Evolutionary conservation across 148 eudicot species (phyloP).

Genomic region (Amaranthus hypochondriacus): DNA sequence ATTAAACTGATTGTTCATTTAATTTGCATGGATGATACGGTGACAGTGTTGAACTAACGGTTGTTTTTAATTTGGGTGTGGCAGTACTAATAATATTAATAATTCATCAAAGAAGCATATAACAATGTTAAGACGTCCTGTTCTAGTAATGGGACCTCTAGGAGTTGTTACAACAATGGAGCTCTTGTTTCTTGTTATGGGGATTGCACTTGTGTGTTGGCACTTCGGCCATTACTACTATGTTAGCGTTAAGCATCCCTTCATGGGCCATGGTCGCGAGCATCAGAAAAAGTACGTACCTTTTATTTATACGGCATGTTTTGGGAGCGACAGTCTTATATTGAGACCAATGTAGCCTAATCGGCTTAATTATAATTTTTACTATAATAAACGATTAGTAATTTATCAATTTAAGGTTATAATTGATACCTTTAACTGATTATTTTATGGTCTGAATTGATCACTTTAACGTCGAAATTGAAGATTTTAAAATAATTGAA

Average conservation of each 20-base stretch:
- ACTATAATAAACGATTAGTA: too few species aligned
- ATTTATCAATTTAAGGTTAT: too few species aligned
- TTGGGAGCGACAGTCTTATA: too few species aligned
- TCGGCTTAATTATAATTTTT: too few species aligned
- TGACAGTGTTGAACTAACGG: not conserved
- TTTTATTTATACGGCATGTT: too few species aligned
- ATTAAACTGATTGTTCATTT: not conserved
- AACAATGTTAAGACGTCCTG: conserved; percentile 31
- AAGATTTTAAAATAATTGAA: too few species aligned
- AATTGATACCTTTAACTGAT: too few species aligned
- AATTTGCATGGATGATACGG: not conserved
- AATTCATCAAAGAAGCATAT: conserved; percentile 11
- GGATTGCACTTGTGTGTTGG: conserved; percentile 42
- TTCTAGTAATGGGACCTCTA: conserved; percentile 41
- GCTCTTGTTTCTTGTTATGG: conserved; percentile 39
- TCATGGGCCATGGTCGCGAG: conserved; percentile 24
- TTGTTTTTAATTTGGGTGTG: not conserved
- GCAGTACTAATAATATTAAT: conserved; percentile 6
- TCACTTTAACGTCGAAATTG: too few species aligned
- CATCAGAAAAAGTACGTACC: conserved; percentile 24
- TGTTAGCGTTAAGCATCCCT: conserved; percentile 36
- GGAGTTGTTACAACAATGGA: conserved; percentile 42
- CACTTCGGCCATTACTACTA: conserved; percentile 38
- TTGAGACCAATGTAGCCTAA: too few species aligned
- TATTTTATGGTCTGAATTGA: too few species aligned